Conservation (phyloP, 129 eudicot genomes). For the Flaveria bidentis region DNA sequence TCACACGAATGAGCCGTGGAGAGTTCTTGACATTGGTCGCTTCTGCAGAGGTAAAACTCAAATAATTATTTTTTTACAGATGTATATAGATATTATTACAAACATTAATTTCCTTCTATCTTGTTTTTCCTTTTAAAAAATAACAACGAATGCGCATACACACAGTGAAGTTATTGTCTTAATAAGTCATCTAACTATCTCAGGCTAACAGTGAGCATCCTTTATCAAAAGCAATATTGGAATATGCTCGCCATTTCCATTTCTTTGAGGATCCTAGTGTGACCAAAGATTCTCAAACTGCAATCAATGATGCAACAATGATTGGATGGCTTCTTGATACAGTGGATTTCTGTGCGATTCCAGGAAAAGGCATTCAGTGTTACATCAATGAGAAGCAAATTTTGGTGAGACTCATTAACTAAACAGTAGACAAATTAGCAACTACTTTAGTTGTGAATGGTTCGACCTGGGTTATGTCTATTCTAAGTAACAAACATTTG, state of each 20-base stretch:
- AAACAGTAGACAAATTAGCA: not conserved
- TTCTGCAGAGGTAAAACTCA: conserved; percentile 76
- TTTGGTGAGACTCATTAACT: conserved; percentile 56
- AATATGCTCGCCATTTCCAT: conserved; percentile 85
- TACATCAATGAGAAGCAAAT: conserved; percentile 55
- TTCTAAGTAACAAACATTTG: not conserved
- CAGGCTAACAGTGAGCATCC: conserved; percentile 97
- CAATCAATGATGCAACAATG: conserved; percentile 31
- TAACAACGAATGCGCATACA: not conserved
- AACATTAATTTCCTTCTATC: not conserved
- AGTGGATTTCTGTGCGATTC: conserved; percentile 65
- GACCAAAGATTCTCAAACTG: conserved; percentile 37
- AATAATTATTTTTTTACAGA: conserved; percentile 12
- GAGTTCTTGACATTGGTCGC: conserved; percentile 87
- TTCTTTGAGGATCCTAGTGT: conserved; percentile 64
- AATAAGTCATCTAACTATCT: not conserved
- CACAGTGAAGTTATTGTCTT: not conserved
- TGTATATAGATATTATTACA: not conserved
- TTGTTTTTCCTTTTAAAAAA: not conserved
- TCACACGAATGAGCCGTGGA: conserved; percentile 74
- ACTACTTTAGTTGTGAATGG: conserved; percentile 11
- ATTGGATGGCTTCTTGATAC: conserved; percentile 86
- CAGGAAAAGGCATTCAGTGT: conserved; percentile 86
- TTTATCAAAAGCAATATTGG: conserved; percentile 76
- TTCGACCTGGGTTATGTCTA: not conserved